These are phyloP conservation scores for Calonectria pteridis DNA, from an alignment of 2,329 filamentous ascomycete genomes.

Conservation along the genomic window DNA sequence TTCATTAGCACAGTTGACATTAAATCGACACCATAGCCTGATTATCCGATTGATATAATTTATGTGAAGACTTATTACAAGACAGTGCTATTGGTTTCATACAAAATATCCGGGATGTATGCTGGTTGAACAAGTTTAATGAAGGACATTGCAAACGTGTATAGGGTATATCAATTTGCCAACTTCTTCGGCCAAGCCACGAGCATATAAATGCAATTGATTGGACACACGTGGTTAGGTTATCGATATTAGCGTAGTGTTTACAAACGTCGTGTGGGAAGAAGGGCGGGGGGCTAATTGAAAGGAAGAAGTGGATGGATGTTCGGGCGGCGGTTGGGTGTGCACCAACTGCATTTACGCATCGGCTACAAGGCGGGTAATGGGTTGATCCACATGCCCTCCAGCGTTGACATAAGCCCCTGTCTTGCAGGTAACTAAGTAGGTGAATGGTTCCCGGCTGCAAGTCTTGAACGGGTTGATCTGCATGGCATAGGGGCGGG, in stretches of 20 bases:
- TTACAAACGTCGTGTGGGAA: background rate
- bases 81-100: too few species aligned
- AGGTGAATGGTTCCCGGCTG: background rate
- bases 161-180: background rate
- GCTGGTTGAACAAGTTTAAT: background rate
- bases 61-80: too few species aligned
- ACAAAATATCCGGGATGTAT: background rate
- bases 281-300: background rate
- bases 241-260: background rate
- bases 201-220: too few species aligned
- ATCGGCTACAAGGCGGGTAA: too few species aligned
- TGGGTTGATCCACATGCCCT: background rate
- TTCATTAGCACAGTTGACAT: background rate
- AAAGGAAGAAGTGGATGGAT: background rate
- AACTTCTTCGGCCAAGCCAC: background rate
- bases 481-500: constrained; percentile 7
- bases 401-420: background rate
- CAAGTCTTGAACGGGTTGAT: background rate
- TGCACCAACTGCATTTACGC: background rate
- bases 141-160: background rate
- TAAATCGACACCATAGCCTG: background rate
- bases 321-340: background rate
- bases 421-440: background rate
- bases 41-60: too few species aligned
- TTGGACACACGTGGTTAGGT: too few species aligned